These are phyloP conservation scores for Neckera pumila DNA, from an alignment of 225 moss, liverwort and hornwort species.

Conservation along the genomic window DNA sequence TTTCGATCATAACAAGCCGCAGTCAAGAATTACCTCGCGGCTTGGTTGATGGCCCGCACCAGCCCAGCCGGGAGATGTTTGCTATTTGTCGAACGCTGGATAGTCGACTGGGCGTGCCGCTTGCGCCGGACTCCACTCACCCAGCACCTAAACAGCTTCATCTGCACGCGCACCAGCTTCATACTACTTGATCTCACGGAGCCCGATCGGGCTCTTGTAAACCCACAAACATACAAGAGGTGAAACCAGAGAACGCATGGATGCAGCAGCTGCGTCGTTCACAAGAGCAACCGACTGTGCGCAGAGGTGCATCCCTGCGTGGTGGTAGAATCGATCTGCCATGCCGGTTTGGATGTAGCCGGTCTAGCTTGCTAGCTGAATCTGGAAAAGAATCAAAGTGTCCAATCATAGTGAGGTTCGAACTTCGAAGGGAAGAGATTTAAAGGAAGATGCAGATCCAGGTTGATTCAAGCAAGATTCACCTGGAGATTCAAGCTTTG, in stretches of 20 bases:
- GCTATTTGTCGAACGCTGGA: not conserved
- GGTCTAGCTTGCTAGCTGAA: not conserved
- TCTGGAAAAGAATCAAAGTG: not conserved
- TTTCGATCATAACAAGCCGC: not conserved
- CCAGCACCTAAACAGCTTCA: not conserved
- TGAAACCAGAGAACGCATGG: no score
- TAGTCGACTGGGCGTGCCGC: not conserved
- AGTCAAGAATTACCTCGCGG: not conserved
- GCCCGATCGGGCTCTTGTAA: not conserved
- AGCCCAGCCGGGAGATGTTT: not conserved
- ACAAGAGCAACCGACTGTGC: not conserved
- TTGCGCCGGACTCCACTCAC: not conserved
- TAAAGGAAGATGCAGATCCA: not conserved
- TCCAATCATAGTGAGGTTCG: not conserved
- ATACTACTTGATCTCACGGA: not conserved
- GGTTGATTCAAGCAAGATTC: not conserved
- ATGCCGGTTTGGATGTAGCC: not conserved
- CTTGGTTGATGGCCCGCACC: slow-evolving; percentile 2
- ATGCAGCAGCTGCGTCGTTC: no score
- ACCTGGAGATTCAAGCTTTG: not conserved
- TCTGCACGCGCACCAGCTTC: not conserved
- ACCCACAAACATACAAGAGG: not conserved
- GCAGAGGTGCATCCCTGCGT: not conserved
- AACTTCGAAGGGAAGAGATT: not conserved
- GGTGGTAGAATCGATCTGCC: not conserved